Evolutionary conservation across 1,284 basidiomycete genomes (phyloP).

Genomic region (Leccinum angustisporum): DNA sequence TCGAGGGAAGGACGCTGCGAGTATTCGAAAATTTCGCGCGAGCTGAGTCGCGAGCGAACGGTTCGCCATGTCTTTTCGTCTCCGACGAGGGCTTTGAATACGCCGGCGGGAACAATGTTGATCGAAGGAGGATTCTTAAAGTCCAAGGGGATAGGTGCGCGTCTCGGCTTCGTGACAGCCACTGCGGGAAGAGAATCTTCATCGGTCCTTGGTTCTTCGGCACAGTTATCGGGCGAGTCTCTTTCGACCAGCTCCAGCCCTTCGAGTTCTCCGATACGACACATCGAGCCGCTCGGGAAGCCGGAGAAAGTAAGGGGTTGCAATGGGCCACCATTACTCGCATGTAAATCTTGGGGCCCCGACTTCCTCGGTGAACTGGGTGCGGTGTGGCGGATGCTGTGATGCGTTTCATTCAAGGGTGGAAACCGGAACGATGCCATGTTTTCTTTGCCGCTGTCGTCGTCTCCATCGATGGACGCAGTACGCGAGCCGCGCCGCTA

Average conservation of each 20-base stretch:
- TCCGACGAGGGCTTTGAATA: slow-evolving; percentile 74
- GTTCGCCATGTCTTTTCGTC: slow-evolving; percentile 65
- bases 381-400: slow-evolving; percentile 46
- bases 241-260: slow-evolving; percentile 18
- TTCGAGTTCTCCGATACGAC: slow-evolving; percentile 16
- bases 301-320: slow-evolving; percentile 68
- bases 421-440: slow-evolving; percentile 79
- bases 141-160: slow-evolving; percentile 76
- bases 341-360: slow-evolving; percentile 24
- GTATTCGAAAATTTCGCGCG: slow-evolving; percentile 63
- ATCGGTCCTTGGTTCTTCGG: slow-evolving; percentile 30
- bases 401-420: slow-evolving; percentile 48
- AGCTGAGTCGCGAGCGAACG: slow-evolving; percentile 72
- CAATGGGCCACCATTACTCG: slow-evolving; percentile 38
- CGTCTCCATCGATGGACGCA: slow-evolving; percentile 45
- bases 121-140: slow-evolving; percentile 72
- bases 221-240: slow-evolving; percentile 12
- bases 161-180: slow-evolving; percentile 49
- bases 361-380: slow-evolving; percentile 39
- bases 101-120: slow-evolving; percentile 77
- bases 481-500: slow-evolving; percentile 50
- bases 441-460: slow-evolving; percentile 44
- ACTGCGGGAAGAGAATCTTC: slow-evolving; percentile 35
- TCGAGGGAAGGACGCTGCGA: slow-evolving; percentile 69
- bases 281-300: slow-evolving; percentile 40